Percentiles rank a stretch among this genome's conserved stretches.
Evolutionary conservation across 2,329 filamentous ascomycete genomes (phyloP).

Genomic region (Verticillium nubilum): DNA sequence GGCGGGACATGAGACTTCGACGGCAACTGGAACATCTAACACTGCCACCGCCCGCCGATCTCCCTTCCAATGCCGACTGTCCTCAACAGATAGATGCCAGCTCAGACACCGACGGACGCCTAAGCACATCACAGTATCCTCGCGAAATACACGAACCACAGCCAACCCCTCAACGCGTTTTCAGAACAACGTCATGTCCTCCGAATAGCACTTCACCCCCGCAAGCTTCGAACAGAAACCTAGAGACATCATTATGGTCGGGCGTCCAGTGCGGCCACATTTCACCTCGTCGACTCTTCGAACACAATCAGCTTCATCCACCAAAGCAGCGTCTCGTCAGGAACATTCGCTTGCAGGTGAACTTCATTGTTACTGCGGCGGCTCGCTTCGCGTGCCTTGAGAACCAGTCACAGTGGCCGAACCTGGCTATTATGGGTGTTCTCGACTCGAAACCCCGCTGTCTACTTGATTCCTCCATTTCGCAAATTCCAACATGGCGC

Average conservation of each 20-base stretch:
- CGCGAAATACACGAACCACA: background rate
- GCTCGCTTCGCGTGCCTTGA: background rate
- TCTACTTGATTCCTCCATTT: constrained; percentile 3
- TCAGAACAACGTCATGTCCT: background rate
- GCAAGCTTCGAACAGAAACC: background rate
- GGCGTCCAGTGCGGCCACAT: constrained; percentile 1
- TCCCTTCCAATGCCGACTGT: background rate
- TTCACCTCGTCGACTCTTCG: constrained; percentile 7
- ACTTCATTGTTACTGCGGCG: background rate
- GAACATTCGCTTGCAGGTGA: background rate
- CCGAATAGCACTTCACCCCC: background rate
- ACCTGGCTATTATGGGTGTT: constrained; percentile 23
- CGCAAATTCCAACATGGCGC: constrained; percentile 32
- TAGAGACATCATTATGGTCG: constrained; percentile 1
- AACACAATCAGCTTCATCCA: background rate
- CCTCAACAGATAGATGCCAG: background rate
- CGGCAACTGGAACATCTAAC: background rate
- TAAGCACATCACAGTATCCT: background rate
- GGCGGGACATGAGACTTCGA: background rate
- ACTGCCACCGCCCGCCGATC: background rate
- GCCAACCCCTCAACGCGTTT: background rate
- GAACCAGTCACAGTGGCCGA: background rate
- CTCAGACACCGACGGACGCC: background rate
- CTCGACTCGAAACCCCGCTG: constrained; percentile 21
- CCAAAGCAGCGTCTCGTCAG: background rate